These are phyloP conservation scores for Mycena capillaripes DNA, from an alignment of 768 basidiomycete genomes.

Conservation along the genomic window DNA sequence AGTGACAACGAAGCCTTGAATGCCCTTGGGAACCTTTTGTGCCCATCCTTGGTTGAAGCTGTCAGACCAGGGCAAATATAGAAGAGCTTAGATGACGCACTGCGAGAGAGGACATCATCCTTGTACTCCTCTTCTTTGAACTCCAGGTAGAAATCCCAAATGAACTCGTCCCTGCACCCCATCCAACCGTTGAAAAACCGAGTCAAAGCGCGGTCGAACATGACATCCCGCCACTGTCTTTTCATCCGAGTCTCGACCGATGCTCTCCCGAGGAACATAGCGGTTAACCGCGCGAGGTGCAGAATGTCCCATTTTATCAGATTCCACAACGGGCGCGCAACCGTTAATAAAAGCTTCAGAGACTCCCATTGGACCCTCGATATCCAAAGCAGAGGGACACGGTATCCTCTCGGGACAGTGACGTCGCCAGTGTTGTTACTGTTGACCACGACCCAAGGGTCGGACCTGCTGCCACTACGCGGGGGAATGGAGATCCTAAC, in stretches of 20 bases:
- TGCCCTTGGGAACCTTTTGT: slow-evolving; percentile 36
- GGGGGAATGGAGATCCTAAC: slow-evolving; percentile 31
- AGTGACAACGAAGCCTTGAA: slow-evolving; percentile 31
- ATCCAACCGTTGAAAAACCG: slow-evolving; percentile 39
- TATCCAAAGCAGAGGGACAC: slow-evolving; percentile 33
- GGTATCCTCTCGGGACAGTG: slow-evolving; percentile 36
- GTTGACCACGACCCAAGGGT: slow-evolving; percentile 32
- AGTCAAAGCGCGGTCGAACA: slow-evolving; percentile 32
- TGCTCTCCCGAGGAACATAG: slow-evolving; percentile 28
- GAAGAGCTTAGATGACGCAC: slow-evolving; percentile 21
- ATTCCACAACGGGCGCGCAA: slow-evolving; percentile 32
- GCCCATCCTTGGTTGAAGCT: slow-evolving; percentile 26
- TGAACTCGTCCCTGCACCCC: slow-evolving; percentile 33
- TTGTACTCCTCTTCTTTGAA: slow-evolving; percentile 37
- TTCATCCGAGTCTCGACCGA: slow-evolving; percentile 30
- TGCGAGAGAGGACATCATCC: slow-evolving; percentile 33
- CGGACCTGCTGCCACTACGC: slow-evolving; percentile 31
- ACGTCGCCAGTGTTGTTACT: slow-evolving; percentile 13
- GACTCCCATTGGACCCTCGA: slow-evolving; percentile 34
- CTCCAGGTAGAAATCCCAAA: slow-evolving; percentile 33
- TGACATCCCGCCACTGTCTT: slow-evolving; percentile 31
- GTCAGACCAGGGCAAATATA: neutral
- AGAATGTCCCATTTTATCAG: slow-evolving; percentile 32
- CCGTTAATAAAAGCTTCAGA: slow-evolving; percentile 27
- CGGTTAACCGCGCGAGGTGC: slow-evolving; percentile 31